Percentiles rank a stretch among this genome's conserved stretches.
Conservation (phyloP, 495 filamentous ascomycete genomes). For the Penicillium waksmanii region DNA sequence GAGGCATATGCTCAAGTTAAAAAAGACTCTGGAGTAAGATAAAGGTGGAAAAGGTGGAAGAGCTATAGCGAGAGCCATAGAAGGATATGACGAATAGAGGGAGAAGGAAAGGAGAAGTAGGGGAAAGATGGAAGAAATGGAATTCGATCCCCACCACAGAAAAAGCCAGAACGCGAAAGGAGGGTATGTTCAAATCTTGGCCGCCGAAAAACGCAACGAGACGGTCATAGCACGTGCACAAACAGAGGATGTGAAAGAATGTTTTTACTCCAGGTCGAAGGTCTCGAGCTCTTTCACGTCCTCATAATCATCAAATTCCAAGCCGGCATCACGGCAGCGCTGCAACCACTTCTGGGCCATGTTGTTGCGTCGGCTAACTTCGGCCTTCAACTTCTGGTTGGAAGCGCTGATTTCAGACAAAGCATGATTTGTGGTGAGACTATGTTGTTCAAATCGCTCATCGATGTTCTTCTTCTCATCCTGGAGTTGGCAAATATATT, state of each 20-base stretch:
- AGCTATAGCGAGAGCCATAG: neutral
- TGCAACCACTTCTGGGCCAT: slow-evolving; percentile 75
- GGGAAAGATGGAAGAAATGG: slow-evolving; percentile 5
- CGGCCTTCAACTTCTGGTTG: slow-evolving; percentile 87
- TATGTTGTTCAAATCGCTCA: slow-evolving; percentile 96
- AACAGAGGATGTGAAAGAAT: slow-evolving; percentile 10
- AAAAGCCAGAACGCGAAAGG: slow-evolving; percentile 19
- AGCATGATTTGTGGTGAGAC: slow-evolving; percentile 91
- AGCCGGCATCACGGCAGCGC: slow-evolving; percentile 74
- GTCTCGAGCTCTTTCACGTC: slow-evolving; percentile 47
- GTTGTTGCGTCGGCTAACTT: slow-evolving; percentile 61
- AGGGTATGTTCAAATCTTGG: slow-evolving; percentile 37
- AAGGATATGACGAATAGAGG: neutral
- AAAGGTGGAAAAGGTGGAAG: too few relatives aligned
- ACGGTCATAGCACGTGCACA: slow-evolving; percentile 39
- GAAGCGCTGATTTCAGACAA: slow-evolving; percentile 85
- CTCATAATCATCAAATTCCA: slow-evolving; percentile 58
- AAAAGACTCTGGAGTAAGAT: neutral
- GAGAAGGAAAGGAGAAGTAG: slow-evolving; percentile 2
- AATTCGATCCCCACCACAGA: neutral
- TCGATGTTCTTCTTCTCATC: slow-evolving; percentile 92
- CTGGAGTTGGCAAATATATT: slow-evolving; percentile 92
- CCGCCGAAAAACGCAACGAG: slow-evolving; percentile 25
- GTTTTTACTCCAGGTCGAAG: slow-evolving; percentile 41
- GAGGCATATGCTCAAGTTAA: neutral